Percentiles rank a stretch among this genome's conserved stretches.
Evolutionary conservation across 2,329 filamentous ascomycete species (phyloP).

Genomic region (Exophiala calicioides): DNA sequence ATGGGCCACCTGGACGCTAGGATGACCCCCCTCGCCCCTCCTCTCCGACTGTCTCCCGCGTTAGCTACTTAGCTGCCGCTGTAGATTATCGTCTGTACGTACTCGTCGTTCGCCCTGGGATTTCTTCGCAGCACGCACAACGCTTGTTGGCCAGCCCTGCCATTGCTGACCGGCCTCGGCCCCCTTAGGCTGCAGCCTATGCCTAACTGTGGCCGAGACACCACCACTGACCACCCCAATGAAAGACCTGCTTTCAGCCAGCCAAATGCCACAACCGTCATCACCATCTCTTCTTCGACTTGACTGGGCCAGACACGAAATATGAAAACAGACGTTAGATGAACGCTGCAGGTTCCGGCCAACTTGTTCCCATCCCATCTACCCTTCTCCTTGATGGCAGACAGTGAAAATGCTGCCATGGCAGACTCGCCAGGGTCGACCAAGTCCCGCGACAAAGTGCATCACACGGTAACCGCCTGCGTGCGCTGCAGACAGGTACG

Average conservation of each 20-base stretch:
- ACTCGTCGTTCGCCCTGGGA: no score
- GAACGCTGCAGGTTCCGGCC: not conserved
- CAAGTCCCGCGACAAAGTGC: constrained; percentile 23
- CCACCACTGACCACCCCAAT: constrained; percentile 3
- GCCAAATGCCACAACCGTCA: constrained; percentile 3
- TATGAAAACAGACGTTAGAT: constrained; percentile 12
- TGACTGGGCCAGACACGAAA: constrained; percentile 5
- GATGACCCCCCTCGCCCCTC: no score
- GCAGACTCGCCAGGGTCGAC: constrained; percentile 21
- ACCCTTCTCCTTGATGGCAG: constrained; percentile 17
- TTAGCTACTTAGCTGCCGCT: no score
- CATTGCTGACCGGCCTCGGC: constrained; percentile 10
- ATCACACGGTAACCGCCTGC: constrained; percentile 52
- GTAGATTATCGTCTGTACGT: not conserved
- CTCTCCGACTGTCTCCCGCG: no score
- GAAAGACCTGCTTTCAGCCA: constrained; percentile 8
- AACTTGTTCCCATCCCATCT: not conserved
- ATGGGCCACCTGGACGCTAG: no score
- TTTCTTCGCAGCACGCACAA: no score
- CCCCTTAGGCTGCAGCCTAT: constrained; percentile 5
- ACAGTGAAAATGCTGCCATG: constrained; percentile 24
- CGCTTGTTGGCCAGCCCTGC: no score
- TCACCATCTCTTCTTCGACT: constrained; percentile 3
- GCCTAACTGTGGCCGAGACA: not conserved
- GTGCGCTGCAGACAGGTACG: constrained; percentile 53